Base-by-base conservation (phyloP, 2,329 filamentous ascomycete genomes). In the Arthrinium puccinioides region DNA sequence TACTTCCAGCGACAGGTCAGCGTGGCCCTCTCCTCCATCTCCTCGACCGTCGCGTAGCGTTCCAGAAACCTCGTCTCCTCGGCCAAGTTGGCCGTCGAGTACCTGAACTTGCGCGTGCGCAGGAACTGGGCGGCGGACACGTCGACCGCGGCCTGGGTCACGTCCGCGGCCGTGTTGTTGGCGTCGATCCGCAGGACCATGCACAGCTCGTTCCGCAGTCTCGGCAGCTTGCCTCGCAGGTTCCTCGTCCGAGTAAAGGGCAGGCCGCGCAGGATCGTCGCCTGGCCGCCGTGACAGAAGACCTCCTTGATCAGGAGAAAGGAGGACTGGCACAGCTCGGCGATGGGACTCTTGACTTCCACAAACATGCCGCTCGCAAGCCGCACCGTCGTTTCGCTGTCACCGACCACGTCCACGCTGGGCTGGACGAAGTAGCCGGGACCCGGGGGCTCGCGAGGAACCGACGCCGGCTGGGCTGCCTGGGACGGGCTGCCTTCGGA, bases 1-100 rank as follows among this genome's bases (percentile, higher is more conserved):
- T 50, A 52, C 39, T 51, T 56, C 59, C 60, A 63, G 20, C 61
- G 54, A 32, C 61, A 64, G 27, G 59, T 47, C 15, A 64, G 42
- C 11, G 52, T 46, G 2, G 51, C 59, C 8, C 52, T 48, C 13
- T 46, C 44, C 34, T 61, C 55, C 29, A 58, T 49, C 3, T 52
- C 50, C 6, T 34, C 41, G 19, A 41, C 38, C 4, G 38, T 45
- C 1, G 26, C 19, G 16, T 51, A 48, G 8, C 50, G 36, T 1
- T 39, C 43, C 0, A 20, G 9, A 1, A 41, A 44, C 13, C 45
- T 46, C 4, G 48, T 47, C 23, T 49, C 40, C 13, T 42, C 41
- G 2, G 57, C 57, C 13, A 54, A 59, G 32, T 48, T 43, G 13
- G 54, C 55, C 27, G 61, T 61, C 3, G 60, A 60, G 26, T 55